Base-by-base conservation (phyloP, 1,139 yeast species). In the Geotrichum armillariae region DNA sequence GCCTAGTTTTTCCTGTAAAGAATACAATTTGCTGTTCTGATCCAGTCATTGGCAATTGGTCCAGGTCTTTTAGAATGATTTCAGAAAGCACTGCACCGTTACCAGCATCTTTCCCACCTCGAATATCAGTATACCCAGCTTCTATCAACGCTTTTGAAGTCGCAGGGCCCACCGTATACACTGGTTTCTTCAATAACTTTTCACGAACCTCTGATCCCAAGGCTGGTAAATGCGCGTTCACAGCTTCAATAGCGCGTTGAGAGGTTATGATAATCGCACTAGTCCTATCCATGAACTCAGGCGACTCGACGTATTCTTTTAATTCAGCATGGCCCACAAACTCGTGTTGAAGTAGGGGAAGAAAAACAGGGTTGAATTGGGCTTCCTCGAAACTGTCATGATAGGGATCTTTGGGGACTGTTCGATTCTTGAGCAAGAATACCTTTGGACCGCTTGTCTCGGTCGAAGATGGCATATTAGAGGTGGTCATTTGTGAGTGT, bases 151-250 rank as follows among this genome's bases (percentile, higher is more conserved):
- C 80, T 18, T 72, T 71, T 21, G 76, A 77, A 0, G 98, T 91
- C 0, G 96, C 93, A 0, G 96, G 96, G 0, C 98, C 98, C 5
- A 93, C 97, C 0, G 97, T 89, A 61, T 83, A 93, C 0, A 84
- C 84, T 0, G 83, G 77, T 59, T 80, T 81, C 1, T 58, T 49
- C 12, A 52, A 31, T 27, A 57, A 53, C 1, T 50, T 50, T 6
- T 54, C 54, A 27, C 44, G 50, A 5, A 44, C 58, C 57, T 11
- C 58, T 43, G 4, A 44, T 41, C 0, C 41, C 44, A 9, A 58
- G 23, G 35, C 57, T 40, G 8, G 66, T 39, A 35, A 65, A 60
- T 2, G 68, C 40, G 39, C 35, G 79, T 66, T 41, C 78, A 78
- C 44, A 31, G 91, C 85, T 60, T 91, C 97, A 0, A 91, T 95